Percentiles rank a stretch among this genome's conserved stretches.
Evolutionary conservation across 495 filamentous ascomycete species (phyloP).

Genomic region (Neohortaea acidophila): DNA sequence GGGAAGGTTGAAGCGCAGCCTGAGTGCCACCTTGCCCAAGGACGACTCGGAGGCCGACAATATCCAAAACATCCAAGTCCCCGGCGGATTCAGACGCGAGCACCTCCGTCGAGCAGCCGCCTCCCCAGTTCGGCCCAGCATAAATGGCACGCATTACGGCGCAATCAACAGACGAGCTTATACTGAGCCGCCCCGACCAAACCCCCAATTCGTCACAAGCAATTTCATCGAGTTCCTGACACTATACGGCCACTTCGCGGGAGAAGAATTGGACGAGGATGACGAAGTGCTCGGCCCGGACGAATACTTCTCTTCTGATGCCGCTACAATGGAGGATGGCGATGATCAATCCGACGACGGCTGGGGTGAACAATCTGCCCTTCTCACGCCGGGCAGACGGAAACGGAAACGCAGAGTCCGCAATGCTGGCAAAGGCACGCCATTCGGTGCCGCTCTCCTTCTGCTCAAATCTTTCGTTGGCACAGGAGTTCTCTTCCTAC

Average conservation of each 20-base stretch:
- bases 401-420: conserved; percentile 55
- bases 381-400: conserved; percentile 59
- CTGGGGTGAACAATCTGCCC: conserved; percentile 59
- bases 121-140: conserved; percentile 36
- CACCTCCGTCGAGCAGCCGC: conserved; percentile 55
- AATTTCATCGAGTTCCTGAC: conserved; percentile 93
- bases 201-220: conserved; percentile 58
- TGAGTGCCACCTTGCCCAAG: conserved; percentile 57
- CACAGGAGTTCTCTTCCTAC: conserved; percentile 92
- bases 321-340: conserved; percentile 41
- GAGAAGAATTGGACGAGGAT: conserved; percentile 77
- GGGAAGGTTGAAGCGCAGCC: conserved; percentile 37
- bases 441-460: conserved; percentile 60
- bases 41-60: conserved; percentile 53
- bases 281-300: conserved; percentile 72
- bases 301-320: conserved; percentile 67
- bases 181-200: conserved; percentile 25
- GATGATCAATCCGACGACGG: conserved; percentile 38
- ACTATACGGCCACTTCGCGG: conserved; percentile 92
- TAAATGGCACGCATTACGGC: conserved; percentile 17
- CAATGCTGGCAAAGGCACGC: conserved; percentile 52
- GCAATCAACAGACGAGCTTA: conserved; percentile 24
- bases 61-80: conserved; percentile 75
- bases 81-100: conserved; percentile 85
- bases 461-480: conserved; percentile 95